Conservation (phyloP, 139 green algal genomes). For the Coelastrella sp. region DNA sequence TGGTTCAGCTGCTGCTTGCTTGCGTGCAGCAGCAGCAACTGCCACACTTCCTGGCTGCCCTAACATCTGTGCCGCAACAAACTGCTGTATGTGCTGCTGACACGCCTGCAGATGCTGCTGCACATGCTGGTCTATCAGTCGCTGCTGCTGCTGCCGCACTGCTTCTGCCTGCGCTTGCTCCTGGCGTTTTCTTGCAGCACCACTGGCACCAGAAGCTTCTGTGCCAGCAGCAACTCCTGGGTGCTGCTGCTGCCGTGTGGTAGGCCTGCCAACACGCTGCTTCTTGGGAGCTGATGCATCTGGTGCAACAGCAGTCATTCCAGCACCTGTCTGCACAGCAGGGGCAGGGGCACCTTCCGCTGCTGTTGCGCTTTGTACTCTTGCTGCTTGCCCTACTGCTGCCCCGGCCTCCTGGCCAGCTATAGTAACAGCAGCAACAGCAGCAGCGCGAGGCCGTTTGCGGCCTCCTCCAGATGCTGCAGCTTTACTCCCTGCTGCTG, state of each 20-base stretch:
- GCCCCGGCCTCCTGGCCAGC: neutral
- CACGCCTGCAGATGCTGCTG: neutral
- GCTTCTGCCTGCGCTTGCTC: constrained; percentile 3
- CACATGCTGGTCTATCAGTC: neutral
- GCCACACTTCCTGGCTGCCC: neutral
- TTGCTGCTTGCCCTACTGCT: neutral
- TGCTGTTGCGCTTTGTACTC: neutral
- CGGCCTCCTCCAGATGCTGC: neutral
- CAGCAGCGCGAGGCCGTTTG: neutral
- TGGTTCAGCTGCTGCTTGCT: constrained; percentile 7
- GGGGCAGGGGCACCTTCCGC: neutral
- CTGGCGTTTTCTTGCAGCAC: neutral
- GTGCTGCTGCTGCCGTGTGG: neutral
- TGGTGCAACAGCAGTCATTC: neutral
- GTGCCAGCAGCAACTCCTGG: neutral
- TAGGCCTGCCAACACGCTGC: neutral
- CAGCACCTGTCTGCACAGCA: neutral
- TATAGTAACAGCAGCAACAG: constrained; percentile 5
- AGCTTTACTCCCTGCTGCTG: neutral
- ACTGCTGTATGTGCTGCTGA: neutral
- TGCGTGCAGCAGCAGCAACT: neutral
- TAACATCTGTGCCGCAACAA: neutral
- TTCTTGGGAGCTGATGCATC: neutral
- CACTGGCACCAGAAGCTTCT: neutral
- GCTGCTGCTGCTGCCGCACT: constrained; percentile 10